Evolutionary conservation across 306 rosid species (phyloP).

Genomic region (Rosa lucieae): DNA sequence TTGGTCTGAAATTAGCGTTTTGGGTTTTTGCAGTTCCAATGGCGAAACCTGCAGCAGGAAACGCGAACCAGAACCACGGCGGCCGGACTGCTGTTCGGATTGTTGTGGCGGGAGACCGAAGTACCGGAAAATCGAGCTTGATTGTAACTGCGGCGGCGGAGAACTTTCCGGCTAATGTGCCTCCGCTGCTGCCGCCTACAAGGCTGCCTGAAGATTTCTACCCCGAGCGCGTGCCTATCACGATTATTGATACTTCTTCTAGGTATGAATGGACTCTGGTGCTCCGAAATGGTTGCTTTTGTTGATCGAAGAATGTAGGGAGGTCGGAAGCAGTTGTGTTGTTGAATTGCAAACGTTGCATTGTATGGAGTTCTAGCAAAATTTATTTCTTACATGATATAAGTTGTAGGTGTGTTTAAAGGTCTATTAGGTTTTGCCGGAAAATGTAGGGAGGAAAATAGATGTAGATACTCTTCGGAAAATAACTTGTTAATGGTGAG

Average conservation of each 20-base stretch:
- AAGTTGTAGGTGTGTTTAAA: neutral
- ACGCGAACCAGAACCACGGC: conserved; percentile 50
- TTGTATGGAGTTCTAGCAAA: neutral
- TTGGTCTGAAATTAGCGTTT: conserved; percentile 28
- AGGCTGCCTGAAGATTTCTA: conserved; percentile 79
- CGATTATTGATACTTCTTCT: conserved; percentile 88
- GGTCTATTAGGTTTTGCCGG: neutral
- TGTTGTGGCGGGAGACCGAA: conserved; percentile 87
- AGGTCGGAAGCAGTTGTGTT: neutral
- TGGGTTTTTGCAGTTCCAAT: conserved; percentile 46
- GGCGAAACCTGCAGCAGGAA: conserved; percentile 62
- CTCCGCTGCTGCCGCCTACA: conserved; percentile 84
- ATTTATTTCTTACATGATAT: too few relatives aligned
- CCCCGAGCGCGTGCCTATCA: conserved; percentile 90
- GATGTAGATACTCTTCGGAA: neutral
- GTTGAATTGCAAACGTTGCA: neutral
- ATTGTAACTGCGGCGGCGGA: conserved; percentile 86
- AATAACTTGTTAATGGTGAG: neutral
- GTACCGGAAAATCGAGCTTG: conserved; percentile 92
- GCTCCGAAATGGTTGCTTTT: neutral
- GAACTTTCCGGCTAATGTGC: conserved; percentile 69
- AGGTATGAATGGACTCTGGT: conserved; percentile 40
- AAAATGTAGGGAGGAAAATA: neutral
- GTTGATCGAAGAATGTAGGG: neutral
- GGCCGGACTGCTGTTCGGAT: conserved; percentile 71